These are phyloP conservation scores for Euptelea pleiosperma DNA, from an alignment of 164 flowering plant genomes.

Conservation along the genomic window DNA sequence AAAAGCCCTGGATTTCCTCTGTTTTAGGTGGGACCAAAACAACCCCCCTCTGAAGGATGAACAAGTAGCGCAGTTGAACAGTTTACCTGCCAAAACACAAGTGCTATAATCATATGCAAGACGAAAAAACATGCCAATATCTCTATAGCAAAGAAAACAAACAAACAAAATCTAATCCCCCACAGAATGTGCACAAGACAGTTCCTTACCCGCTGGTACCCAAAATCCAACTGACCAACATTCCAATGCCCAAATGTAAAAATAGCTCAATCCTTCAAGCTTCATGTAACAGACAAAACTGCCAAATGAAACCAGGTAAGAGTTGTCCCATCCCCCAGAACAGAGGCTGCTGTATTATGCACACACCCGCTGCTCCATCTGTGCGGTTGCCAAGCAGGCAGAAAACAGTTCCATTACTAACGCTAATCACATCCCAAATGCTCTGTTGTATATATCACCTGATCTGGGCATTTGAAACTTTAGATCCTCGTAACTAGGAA, in stretches of 20 bases:
- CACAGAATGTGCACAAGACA: too few species aligned
- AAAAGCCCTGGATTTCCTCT: neutral
- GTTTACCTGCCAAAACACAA: too few species aligned
- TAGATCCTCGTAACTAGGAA: conserved; percentile 54
- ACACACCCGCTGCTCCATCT: neutral
- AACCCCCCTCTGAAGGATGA: neutral
- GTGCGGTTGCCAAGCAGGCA: neutral
- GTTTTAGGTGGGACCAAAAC: neutral
- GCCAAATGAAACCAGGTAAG: neutral
- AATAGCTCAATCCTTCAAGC: neutral
- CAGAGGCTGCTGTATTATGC: neutral
- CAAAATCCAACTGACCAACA: conserved; percentile 1
- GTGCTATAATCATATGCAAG: too few species aligned
- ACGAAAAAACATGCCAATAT: too few species aligned
- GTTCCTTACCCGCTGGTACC: neutral
- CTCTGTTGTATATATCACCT: conserved; percentile 61
- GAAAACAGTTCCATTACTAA: neutral
- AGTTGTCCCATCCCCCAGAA: neutral
- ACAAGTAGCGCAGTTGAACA: neutral
- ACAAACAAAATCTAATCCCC: too few species aligned
- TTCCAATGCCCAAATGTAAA: neutral
- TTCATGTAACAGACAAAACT: neutral
- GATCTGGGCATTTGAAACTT: conserved; percentile 57
- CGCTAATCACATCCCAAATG: conserved; percentile 58
- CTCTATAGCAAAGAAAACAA: too few species aligned